phyloP scores from a whole-genome alignment of 805 yeast species.

The Jamesozyma lodderae region DNA sequence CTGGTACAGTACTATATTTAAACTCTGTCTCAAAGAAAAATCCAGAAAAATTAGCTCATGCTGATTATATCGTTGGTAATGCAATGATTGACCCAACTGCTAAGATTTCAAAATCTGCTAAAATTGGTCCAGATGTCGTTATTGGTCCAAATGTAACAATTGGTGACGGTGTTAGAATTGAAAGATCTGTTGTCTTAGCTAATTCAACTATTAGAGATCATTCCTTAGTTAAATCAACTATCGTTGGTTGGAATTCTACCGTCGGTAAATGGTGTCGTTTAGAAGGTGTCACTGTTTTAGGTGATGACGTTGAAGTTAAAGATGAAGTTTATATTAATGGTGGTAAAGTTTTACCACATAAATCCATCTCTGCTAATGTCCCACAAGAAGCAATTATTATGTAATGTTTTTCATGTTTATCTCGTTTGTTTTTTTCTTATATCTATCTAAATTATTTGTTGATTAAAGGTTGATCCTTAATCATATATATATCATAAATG shows the following conservation, averaged over 20 bases:
- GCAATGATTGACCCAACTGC: constrained; percentile 94
- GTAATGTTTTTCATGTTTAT: constrained; percentile 37
- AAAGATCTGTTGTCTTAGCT: constrained; percentile 85
- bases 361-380: constrained; percentile 89
- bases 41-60: constrained; percentile 61
- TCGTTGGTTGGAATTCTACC: constrained; percentile 98
- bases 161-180: constrained; percentile 98
- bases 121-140: constrained; percentile 96
- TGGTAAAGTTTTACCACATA: constrained; percentile 98
- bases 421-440: constrained; percentile 1
- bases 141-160: constrained; percentile 93
- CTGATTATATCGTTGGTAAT: constrained; percentile 73
- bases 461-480: neutral
- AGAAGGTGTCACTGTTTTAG: constrained; percentile 94
- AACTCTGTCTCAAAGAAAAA: constrained; percentile 74
- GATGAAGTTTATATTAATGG: constrained; percentile 99
- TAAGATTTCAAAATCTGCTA: constrained; percentile 81
- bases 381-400: constrained; percentile 97
- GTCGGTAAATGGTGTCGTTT: constrained; percentile 99
- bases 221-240: constrained; percentile 95
- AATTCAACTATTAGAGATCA: constrained; percentile 92
- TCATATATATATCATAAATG: too few relatives aligned
- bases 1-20: constrained; percentile 91
- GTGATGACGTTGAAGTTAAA: constrained; percentile 97
- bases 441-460: neutral